A percentile compares a stretch with the other conserved stretches of the same genome.
These are phyloP conservation scores for Powellomyces hirtus DNA, from an alignment of 192 early-diverging fungal genomes.

Conservation along the genomic window DNA sequence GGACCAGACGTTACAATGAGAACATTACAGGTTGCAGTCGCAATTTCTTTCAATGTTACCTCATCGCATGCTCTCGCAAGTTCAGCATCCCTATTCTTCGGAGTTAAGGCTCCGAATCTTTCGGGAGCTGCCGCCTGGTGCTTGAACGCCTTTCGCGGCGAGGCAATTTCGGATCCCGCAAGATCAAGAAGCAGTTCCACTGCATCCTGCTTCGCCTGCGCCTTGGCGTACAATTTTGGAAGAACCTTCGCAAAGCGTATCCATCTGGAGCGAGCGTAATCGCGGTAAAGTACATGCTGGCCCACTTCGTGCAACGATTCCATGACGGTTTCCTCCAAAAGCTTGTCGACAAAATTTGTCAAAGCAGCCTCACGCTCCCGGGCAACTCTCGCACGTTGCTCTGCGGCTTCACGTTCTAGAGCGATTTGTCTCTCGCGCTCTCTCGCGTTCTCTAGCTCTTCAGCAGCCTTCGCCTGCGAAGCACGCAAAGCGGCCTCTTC, in stretches of 20 bases:
- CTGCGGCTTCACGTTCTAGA: neutral
- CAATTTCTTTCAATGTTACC: neutral
- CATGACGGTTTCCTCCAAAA: neutral
- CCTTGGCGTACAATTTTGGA: neutral
- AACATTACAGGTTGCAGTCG: neutral
- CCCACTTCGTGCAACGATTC: neutral
- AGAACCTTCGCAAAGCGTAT: neutral
- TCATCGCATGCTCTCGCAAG: slow-evolving; percentile 1
- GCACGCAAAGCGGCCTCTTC: neutral
- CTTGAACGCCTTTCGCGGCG: slow-evolving; percentile 1
- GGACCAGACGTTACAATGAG: neutral
- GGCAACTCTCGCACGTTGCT: neutral
- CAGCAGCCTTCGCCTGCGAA: neutral
- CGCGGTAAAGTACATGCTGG: neutral
- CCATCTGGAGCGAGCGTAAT: slow-evolving; percentile 3
- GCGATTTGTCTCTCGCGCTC: neutral
- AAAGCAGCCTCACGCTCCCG: neutral
- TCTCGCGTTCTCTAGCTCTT: neutral
- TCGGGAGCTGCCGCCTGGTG: neutral
- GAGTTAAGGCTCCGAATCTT: neutral
- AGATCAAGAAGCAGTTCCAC: slow-evolving; percentile 7
- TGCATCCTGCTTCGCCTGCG: neutral
- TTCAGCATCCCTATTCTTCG: neutral
- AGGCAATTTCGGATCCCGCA: slow-evolving; percentile 9
- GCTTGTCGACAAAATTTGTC: neutral